These are phyloP conservation scores for Trichoderma polysporum DNA, from an alignment of 2,329 filamentous ascomycete genomes.

Conservation along the genomic window DNA sequence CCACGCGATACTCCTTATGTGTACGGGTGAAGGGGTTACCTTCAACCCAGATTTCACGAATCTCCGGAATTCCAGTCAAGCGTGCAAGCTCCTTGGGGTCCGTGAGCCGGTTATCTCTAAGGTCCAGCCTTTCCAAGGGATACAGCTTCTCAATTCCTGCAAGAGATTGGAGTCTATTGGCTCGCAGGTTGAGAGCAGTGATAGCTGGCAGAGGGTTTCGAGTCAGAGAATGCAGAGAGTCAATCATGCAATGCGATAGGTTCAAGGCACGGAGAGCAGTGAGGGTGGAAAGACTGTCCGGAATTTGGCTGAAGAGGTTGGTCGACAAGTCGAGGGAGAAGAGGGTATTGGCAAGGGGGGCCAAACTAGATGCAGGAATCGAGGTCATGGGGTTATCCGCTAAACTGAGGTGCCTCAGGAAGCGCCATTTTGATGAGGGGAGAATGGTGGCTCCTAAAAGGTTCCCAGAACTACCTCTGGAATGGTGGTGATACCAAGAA, in stretches of 20 bases:
- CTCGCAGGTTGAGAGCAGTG: slow-evolving; percentile 85
- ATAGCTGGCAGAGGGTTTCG: slow-evolving; percentile 89
- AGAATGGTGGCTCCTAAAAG: slow-evolving; percentile 69
- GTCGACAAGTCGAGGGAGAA: slow-evolving; percentile 90
- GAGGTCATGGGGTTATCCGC: slow-evolving; percentile 88
- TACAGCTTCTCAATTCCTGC: slow-evolving; percentile 86
- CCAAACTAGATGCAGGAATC: slow-evolving; percentile 71
- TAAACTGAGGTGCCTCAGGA: slow-evolving; percentile 86
- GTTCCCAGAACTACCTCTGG: slow-evolving; percentile 74
- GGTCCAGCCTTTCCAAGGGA: slow-evolving; percentile 84
- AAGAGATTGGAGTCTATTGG: slow-evolving; percentile 81
- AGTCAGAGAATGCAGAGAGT: slow-evolving; percentile 82
- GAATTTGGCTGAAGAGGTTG: slow-evolving; percentile 92
- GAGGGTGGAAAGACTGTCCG: slow-evolving; percentile 82
- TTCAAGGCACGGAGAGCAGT: slow-evolving; percentile 90
- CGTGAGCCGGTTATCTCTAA: slow-evolving; percentile 86
- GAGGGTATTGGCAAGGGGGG: slow-evolving; percentile 80
- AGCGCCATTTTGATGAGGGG: slow-evolving; percentile 89
- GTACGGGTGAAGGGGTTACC: slow-evolving; percentile 91
- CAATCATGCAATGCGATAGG: slow-evolving; percentile 96
- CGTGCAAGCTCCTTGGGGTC: slow-evolving; percentile 89
- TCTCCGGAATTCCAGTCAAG: slow-evolving; percentile 84
- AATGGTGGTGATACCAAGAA: slow-evolving; percentile 57
- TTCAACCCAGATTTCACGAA: slow-evolving; percentile 88
- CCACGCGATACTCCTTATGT: slow-evolving; percentile 79